A percentile compares a stretch with the other conserved stretches of the same genome.
These are phyloP conservation scores for Mallotus japonicus DNA, from an alignment of 441 rosid genomes.

Conservation along the genomic window DNA sequence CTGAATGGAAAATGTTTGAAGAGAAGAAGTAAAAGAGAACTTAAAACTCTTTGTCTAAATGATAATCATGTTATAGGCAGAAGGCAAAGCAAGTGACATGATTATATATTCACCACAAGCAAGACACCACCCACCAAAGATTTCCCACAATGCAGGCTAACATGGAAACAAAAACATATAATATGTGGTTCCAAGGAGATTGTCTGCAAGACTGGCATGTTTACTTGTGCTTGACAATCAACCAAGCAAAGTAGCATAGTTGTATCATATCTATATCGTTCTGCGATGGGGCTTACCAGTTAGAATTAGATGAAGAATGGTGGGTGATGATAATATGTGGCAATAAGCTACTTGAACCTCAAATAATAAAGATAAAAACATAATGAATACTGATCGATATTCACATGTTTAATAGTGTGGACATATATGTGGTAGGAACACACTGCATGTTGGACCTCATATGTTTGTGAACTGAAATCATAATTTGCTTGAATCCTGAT, in stretches of 20 bases:
- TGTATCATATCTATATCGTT: background rate
- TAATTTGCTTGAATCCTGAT: too few species aligned
- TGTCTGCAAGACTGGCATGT: background rate
- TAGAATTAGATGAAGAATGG: background rate
- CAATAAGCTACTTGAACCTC: background rate
- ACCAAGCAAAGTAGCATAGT: background rate
- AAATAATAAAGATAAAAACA: background rate
- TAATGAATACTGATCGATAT: too few species aligned
- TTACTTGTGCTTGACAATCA: background rate
- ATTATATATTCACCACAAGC: background rate
- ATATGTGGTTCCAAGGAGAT: background rate
- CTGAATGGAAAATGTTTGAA: too few species aligned
- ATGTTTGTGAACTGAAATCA: background rate
- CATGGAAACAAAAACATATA: constrained; percentile 7
- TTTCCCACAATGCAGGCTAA: too few species aligned
- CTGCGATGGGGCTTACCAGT: background rate
- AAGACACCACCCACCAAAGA: too few species aligned
- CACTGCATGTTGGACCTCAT: background rate
- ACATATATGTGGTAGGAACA: background rate
- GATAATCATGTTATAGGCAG: background rate
- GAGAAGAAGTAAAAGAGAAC: background rate
- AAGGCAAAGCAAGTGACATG: constrained; percentile 1
- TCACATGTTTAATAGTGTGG: too few species aligned
- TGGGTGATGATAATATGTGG: background rate
- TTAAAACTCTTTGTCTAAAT: background rate